Conservation (phyloP, 2,329 filamentous ascomycete genomes). For the Exophiala mesophila region DNA sequence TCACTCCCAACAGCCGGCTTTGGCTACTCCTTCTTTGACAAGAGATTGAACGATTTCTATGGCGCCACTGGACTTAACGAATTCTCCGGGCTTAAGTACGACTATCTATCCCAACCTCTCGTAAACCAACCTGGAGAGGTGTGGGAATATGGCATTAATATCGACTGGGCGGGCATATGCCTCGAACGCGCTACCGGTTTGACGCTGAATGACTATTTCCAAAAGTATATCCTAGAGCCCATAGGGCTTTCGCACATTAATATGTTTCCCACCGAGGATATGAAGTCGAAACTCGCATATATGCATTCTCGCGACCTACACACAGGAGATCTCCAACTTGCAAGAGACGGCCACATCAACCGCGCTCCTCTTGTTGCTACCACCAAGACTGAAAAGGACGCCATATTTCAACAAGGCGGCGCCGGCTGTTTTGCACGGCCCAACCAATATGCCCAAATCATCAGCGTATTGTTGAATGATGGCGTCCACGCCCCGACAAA, state of each 20-base stretch:
- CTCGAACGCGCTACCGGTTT: slow-evolving; percentile 44
- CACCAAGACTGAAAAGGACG: no score
- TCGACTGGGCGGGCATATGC: slow-evolving; percentile 52
- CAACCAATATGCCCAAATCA: slow-evolving; percentile 55
- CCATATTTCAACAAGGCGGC: no score
- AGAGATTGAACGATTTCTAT: slow-evolving; percentile 34
- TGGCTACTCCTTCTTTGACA: slow-evolving; percentile 45
- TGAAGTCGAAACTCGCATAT: slow-evolving; percentile 52
- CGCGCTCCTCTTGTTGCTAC: slow-evolving; percentile 43
- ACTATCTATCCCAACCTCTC: slow-evolving; percentile 49
- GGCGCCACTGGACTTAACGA: slow-evolving; percentile 53
- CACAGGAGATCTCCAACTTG: slow-evolving; percentile 41
- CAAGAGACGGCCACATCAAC: slow-evolving; percentile 46
- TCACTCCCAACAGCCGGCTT: slow-evolving; percentile 30
- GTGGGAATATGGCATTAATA: slow-evolving; percentile 56
- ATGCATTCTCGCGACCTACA: slow-evolving; percentile 57
- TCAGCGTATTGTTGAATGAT: slow-evolving; percentile 59
- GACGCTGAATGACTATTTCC: slow-evolving; percentile 46
- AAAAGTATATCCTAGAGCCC: slow-evolving; percentile 45
- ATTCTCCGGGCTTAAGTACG: slow-evolving; percentile 51
- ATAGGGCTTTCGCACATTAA: slow-evolving; percentile 46
- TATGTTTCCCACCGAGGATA: slow-evolving; percentile 53
- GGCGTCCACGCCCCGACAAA: slow-evolving; percentile 57
- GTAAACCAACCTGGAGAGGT: slow-evolving; percentile 59
- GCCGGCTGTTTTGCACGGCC: slow-evolving; percentile 58